Base-by-base conservation (phyloP, 345 rosid genomes). In the Eucalyptus albens region DNA sequence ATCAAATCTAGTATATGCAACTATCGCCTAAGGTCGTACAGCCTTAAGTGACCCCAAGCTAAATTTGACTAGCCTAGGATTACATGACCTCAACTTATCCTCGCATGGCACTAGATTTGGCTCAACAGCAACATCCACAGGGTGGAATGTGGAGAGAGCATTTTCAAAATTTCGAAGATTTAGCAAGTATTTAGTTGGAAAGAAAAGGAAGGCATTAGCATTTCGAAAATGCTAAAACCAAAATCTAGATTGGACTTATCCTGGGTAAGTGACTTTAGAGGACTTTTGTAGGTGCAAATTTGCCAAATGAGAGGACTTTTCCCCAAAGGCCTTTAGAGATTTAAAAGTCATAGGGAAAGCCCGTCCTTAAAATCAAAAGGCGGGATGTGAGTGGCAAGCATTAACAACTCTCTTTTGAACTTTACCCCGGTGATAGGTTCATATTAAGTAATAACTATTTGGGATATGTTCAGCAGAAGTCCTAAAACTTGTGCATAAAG, bases 71-170 rank as follows among this genome's bases (percentile, higher is more conserved):
- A 15, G 31, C 14, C 7, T 60, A 12, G 31, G 69, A 12, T 29
- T 3, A 0, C 17, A 3, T 12, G 33, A 62, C 14, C 62, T 27
- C 17, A 29, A 2, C 6, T 0, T 26, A 1, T 24, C 62, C 62
- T 56, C 0, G 1, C 13, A 56, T 11, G 13, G 14, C 1, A 2
- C 21, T 65, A 65, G 15, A n/a, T 65, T 65, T 29, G 9, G 33
- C 33, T 62, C 0, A 4, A 1, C 0, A 0, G 6, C 0, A 9
- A 31, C 40, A 1, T 31, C 1, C 21, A 3, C 0, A 2, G 4
- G 40, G 40, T 67, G 80, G 77, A 65, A n/a, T 8, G 9, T 16
- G 21, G 12, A 5, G 22, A 69, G 80, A 16, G 80, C 11, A 31
- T 15, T 31, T 67, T 5, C 6, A 2, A 9, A 16, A 31, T 31